Conservation (phyloP, 495 filamentous ascomycete species). For the Podospora bellae-mahoneyi region DNA sequence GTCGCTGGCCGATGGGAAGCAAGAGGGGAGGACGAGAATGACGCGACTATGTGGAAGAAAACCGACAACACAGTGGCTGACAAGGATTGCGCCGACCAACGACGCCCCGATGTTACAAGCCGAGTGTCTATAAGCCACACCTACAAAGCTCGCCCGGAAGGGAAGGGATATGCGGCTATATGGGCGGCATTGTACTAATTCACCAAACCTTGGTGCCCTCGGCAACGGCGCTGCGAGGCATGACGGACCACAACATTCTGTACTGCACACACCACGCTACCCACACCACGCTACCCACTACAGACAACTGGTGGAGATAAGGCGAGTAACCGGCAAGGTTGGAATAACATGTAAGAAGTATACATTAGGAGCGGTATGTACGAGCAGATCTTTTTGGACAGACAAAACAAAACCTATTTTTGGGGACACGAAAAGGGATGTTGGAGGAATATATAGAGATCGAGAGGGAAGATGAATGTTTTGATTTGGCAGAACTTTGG, state of each 20-base stretch:
- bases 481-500: too few species aligned
- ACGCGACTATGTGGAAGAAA: neutral
- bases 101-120: neutral
- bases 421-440: too few species aligned
- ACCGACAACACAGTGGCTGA: neutral
- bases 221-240: neutral
- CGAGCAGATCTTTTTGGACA: too few species aligned
- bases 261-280: neutral
- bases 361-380: too few species aligned
- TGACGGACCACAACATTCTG: neutral
- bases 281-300: neutral
- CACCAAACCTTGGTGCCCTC: neutral
- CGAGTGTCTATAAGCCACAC: neutral
- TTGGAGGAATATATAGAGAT: too few species aligned
- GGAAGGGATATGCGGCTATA: neutral
- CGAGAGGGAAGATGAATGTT: too few species aligned
- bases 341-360: too few species aligned
- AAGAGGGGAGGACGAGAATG: neutral
- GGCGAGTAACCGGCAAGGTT: too few species aligned
- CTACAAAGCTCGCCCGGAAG: neutral
- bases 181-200: neutral
- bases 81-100: neutral
- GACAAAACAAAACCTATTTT: too few species aligned
- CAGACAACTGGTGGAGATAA: neutral
- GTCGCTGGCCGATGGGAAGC: neutral